Conservation (phyloP, 2,329 filamentous ascomycete species). For the Neopestalotiopsis sp. region DNA sequence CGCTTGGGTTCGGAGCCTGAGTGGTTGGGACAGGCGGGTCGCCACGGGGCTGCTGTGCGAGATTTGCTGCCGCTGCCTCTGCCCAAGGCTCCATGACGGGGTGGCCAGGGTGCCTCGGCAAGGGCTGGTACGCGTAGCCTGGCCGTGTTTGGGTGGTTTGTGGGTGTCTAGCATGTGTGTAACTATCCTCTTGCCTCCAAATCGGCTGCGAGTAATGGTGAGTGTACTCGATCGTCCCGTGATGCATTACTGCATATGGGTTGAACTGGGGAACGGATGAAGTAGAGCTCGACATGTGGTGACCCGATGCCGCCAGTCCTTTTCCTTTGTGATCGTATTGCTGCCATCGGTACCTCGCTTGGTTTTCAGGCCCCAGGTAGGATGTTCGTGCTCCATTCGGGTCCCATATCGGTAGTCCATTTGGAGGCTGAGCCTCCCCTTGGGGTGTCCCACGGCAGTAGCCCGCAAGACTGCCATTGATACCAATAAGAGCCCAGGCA, state of each 20-base stretch:
- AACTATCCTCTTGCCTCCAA: background rate
- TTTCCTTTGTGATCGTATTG: constrained; percentile 19
- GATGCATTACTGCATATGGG: background rate
- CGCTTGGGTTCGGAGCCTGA: constrained; percentile 3
- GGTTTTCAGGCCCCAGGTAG: constrained; percentile 44
- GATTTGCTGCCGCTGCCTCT: constrained; percentile 11
- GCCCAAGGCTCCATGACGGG: constrained; percentile 10
- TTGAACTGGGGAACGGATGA: background rate
- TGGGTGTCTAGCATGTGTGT: background rate
- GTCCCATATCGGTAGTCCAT: constrained; percentile 67
- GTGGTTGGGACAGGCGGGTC: background rate
- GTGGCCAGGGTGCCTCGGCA: background rate
- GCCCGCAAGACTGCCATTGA: constrained; percentile 75
- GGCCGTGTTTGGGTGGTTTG: background rate
- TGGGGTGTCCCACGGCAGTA: constrained; percentile 66
- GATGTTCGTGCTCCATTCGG: constrained; percentile 40
- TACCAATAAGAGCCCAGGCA: constrained; percentile 81
- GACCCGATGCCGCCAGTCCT: background rate
- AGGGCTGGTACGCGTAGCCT: background rate
- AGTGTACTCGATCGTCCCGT: background rate
- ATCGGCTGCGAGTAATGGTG: background rate
- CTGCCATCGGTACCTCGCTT: constrained; percentile 36
- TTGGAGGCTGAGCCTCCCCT: constrained; percentile 67
- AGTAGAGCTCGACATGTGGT: background rate
- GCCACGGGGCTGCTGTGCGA: constrained; percentile 10